Evolutionary conservation across 2,329 filamentous ascomycete species (phyloP), one percentile per base, ranked within the genome.

Genomic region (Acephala macrosclerotiorum): DNA sequence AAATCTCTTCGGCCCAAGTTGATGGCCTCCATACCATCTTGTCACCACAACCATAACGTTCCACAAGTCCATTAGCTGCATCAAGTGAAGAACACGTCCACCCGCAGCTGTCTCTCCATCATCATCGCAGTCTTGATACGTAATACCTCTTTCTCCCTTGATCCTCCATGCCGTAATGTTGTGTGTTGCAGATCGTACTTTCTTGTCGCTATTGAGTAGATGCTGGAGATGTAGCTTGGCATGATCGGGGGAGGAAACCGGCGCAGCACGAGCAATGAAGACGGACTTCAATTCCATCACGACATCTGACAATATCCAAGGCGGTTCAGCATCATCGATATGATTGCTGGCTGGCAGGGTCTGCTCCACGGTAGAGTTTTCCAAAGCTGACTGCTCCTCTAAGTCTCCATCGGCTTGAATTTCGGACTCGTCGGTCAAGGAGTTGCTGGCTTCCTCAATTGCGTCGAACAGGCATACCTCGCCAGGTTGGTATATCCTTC

Each of bases 151-250:
- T 4, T 79, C 75, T 0, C 86, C 87, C 35, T 86, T 87, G 62
- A 98, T 94, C 12, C 96, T 87, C 92, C 94, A 98, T 1, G 95
- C 95, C 22, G 91, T 94, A 75, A 99, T 97, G 78, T 98, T 98
- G 78, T 99, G 96, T 66, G 95, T 94, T 4, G 96, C 96, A 56
- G 85, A 83, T n/a, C 93, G 90, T 40, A 93, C 90, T 72, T 92
- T 93, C 79, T 91, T 94, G 79, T 98, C 94, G 9, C 89, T 91
- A 5, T 89, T 85, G 8, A 97, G 84, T 0, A 99, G 84, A 77
- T 96, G 89, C 51, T 87, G 83, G 1, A 98, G 80, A 74, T 87
- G 94, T 2, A 81, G 79, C 65, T 88, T 87, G 2, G 94, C 95
- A 77, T 96, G 87, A 0, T 84, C 81, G 0, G 92, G 87, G 3